phyloP scores from a whole-genome alignment of 257 asterid genomes.

The Mentha longifolia region DNA sequence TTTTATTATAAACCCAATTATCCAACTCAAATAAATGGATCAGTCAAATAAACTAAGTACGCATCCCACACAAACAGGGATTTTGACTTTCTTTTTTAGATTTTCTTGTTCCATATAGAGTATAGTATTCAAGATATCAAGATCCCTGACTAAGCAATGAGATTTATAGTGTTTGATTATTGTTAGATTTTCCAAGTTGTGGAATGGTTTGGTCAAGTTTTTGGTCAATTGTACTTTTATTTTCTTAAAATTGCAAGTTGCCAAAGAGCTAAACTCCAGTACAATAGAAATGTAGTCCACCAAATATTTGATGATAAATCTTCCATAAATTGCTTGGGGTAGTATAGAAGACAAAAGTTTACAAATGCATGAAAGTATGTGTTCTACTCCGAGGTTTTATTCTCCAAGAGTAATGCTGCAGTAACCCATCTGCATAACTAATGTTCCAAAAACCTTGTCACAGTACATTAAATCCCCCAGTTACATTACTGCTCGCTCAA shows the following conservation, averaged over 20 bases:
- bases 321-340: too few species aligned
- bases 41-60: slow-evolving; percentile 16
- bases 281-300: not conserved
- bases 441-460: too few species aligned
- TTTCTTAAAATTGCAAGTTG: slow-evolving; percentile 20
- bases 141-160: slow-evolving; percentile 16
- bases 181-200: slow-evolving; percentile 8
- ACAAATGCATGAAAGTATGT: too few species aligned
- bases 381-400: too few species aligned
- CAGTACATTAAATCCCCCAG: too few species aligned
- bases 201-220: slow-evolving; percentile 9
- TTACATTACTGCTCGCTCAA: too few species aligned
- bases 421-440: too few species aligned
- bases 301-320: not conserved
- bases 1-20: slow-evolving; percentile 15
- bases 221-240: slow-evolving; percentile 1
- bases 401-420: too few species aligned
- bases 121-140: slow-evolving; percentile 8
- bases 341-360: too few species aligned
- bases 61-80: slow-evolving; percentile 18
- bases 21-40: slow-evolving; percentile 21
- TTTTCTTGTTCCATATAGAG: not conserved
- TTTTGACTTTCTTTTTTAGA: slow-evolving; percentile 10
- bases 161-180: not conserved
- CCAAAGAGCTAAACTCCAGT: not conserved